Conservation (phyloP, 148 eudicot genomes). For the Fagopyrum tataricum region DNA sequence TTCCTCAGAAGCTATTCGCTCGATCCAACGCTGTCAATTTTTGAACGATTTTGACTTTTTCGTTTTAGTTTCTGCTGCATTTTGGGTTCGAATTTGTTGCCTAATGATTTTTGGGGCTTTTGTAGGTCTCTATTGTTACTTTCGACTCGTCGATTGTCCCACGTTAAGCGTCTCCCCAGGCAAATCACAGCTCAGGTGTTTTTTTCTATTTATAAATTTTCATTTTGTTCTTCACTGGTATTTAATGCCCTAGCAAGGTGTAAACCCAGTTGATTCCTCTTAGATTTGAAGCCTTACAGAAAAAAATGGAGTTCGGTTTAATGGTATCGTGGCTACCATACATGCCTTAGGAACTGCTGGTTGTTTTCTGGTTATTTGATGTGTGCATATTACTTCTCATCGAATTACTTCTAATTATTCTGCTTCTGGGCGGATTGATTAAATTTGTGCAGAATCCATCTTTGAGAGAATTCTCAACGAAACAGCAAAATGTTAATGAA, state of each 20-base stretch:
- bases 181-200: constrained; percentile 12
- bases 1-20: not conserved
- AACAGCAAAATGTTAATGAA: constrained; percentile 30
- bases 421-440: constrained; percentile 1
- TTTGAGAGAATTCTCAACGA: constrained; percentile 49
- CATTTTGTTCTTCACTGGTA: not conserved
- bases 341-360: not conserved
- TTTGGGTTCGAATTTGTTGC: not conserved
- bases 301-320: not conserved
- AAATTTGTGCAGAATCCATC: not conserved
- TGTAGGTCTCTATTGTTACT: constrained; percentile 4
- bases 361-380: not conserved
- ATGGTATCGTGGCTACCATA: not conserved
- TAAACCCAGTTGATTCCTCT: not conserved
- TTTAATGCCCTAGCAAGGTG: not conserved
- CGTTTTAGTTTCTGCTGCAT: not conserved
- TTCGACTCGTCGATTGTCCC: constrained; percentile 10
- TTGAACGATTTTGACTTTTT: not conserved
- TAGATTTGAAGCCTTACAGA: not conserved
- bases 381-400: not conserved
- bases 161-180: constrained; percentile 9
- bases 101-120: constrained; percentile 6
- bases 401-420: not conserved
- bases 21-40: not conserved
- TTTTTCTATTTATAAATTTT: not conserved